phyloP scores from a whole-genome alignment of 805 yeast species.

The Clavispora fructus region DNA sequence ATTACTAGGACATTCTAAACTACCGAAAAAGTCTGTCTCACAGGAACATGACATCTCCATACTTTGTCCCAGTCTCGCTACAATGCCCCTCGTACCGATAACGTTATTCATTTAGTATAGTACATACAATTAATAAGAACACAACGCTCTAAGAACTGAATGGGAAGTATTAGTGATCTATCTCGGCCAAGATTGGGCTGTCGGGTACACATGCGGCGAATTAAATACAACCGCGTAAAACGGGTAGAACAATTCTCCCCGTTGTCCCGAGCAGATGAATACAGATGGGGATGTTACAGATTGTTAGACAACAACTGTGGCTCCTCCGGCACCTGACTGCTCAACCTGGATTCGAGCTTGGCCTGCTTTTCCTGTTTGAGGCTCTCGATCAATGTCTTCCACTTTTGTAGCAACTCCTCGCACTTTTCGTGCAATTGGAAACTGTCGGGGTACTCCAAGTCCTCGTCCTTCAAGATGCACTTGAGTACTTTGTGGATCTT shows the following conservation, averaged over 20 bases:
- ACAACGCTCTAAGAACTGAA: not conserved
- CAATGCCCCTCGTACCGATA: not conserved
- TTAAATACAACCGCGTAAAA: not conserved
- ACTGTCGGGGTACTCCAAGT: conserved; percentile 38
- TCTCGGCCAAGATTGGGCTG: not conserved
- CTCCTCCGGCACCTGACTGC: conserved; percentile 12
- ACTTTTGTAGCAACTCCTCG: conserved; percentile 33
- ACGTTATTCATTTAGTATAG: conserved; percentile 1
- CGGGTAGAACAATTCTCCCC: no score
- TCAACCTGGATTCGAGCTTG: conserved; percentile 7
- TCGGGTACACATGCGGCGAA: not conserved
- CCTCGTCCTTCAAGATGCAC: conserved; percentile 38
- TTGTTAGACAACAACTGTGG: conserved; percentile 1
- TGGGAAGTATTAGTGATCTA: not conserved
- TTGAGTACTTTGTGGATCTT: conserved; percentile 50
- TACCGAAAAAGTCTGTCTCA: no score
- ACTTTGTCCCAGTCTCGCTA: no score
- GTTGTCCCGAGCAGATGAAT: not conserved
- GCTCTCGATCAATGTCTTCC: conserved; percentile 35
- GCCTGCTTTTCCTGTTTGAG: conserved; percentile 28
- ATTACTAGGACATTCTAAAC: no score
- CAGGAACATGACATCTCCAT: no score
- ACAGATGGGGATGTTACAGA: not conserved
- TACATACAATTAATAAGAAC: conserved; percentile 1
- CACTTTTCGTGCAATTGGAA: conserved; percentile 43